These are phyloP conservation scores for Penicillium cosmopolitanum DNA, from an alignment of 495 filamentous ascomycete genomes.

Conservation along the genomic window DNA sequence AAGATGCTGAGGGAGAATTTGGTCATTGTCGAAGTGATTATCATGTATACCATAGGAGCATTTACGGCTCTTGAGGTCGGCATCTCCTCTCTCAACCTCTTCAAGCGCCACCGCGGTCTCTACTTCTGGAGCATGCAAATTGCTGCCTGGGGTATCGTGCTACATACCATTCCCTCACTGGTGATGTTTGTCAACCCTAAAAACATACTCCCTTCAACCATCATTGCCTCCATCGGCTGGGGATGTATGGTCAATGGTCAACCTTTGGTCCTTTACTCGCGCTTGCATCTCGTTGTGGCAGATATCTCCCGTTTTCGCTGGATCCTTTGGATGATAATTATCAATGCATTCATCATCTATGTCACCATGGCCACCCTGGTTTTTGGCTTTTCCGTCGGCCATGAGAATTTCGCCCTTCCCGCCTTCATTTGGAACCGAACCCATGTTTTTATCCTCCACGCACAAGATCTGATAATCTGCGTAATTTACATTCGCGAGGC, in stretches of 20 bases:
- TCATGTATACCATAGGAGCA: slow-evolving; percentile 31
- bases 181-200: neutral
- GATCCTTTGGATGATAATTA: slow-evolving; percentile 59
- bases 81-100: slow-evolving; percentile 37
- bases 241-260: slow-evolving; percentile 65
- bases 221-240: slow-evolving; percentile 53
- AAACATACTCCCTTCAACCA: neutral
- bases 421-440: slow-evolving; percentile 55
- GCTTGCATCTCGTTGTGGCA: slow-evolving; percentile 62
- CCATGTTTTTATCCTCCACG: slow-evolving; percentile 56
- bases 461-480: slow-evolving; percentile 60
- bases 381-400: slow-evolving; percentile 32
- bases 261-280: slow-evolving; percentile 66
- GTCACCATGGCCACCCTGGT: slow-evolving; percentile 57
- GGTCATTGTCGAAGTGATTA: slow-evolving; percentile 7
- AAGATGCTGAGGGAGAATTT: slow-evolving; percentile 15
- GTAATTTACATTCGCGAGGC: slow-evolving; percentile 58
- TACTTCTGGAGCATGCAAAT: slow-evolving; percentile 47
- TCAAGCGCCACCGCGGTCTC: slow-evolving; percentile 37
- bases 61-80: slow-evolving; percentile 37
- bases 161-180: slow-evolving; percentile 26
- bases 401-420: slow-evolving; percentile 27
- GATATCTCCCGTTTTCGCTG: slow-evolving; percentile 39
- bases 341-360: slow-evolving; percentile 49
- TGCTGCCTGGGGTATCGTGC: slow-evolving; percentile 32